phyloP scores from a whole-genome alignment of 192 early-diverging fungal genomes.

The Mortierella hygrophila region DNA sequence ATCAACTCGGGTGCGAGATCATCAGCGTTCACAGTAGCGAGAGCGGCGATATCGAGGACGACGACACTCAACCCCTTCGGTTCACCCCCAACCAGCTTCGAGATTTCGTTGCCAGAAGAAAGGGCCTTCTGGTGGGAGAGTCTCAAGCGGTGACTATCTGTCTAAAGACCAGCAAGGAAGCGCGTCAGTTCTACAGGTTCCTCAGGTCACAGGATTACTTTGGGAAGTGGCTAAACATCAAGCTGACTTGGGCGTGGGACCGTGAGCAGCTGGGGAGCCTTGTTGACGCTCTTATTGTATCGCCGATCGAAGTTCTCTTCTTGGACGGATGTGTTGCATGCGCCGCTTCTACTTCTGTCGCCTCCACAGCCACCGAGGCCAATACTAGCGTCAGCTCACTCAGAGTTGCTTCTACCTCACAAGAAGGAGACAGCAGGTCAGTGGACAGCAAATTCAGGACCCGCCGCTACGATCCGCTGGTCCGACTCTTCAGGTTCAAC shows the following conservation, averaged over 20 bases:
- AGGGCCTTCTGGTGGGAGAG: neutral
- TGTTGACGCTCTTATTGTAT: neutral
- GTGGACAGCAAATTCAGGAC: neutral
- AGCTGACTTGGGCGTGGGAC: neutral
- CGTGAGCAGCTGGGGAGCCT: neutral
- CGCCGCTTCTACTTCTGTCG: neutral
- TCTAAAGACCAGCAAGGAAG: neutral
- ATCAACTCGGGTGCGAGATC: neutral
- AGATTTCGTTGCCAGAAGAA: neutral
- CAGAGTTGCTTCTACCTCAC: neutral
- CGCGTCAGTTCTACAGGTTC: conserved; percentile 6
- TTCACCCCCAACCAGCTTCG: neutral
- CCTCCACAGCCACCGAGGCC: neutral
- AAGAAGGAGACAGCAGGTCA: neutral
- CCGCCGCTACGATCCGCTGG: neutral
- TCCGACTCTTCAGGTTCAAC: neutral
- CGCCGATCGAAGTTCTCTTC: neutral
- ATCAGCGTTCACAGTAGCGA: neutral
- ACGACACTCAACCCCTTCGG: neutral
- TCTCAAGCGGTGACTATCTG: neutral
- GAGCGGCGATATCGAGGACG: neutral
- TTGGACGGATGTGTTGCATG: neutral
- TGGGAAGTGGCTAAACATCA: conserved; percentile 1
- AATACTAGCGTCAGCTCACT: neutral
- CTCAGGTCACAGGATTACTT: neutral